Percentiles rank a stretch among this genome's conserved stretches.
Conservation (phyloP, 805 yeast species). For the Lipomyces kockii region DNA sequence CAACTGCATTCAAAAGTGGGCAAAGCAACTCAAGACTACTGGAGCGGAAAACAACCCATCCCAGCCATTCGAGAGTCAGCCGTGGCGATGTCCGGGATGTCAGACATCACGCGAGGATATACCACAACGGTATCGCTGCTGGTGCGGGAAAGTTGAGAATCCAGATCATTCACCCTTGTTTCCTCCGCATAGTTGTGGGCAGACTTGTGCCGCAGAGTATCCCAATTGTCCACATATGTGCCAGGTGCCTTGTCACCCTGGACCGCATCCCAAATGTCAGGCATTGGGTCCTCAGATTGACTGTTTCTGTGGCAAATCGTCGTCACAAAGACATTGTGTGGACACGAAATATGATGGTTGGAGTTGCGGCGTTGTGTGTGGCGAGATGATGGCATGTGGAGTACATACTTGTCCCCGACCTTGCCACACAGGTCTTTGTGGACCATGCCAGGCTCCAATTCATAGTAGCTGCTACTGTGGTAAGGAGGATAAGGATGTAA, state of each 20-base stretch:
- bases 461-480: slow-evolving; percentile 78
- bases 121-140: slow-evolving; percentile 70
- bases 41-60: slow-evolving; percentile 16
- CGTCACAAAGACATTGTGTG: slow-evolving; percentile 71
- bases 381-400: slow-evolving; percentile 68
- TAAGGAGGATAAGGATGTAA: slow-evolving; percentile 49
- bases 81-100: slow-evolving; percentile 90
- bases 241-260: slow-evolving; percentile 80
- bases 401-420: slow-evolving; percentile 63
- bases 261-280: slow-evolving; percentile 81
- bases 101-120: slow-evolving; percentile 54
- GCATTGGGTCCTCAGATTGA: slow-evolving; percentile 72
- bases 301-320: slow-evolving; percentile 75
- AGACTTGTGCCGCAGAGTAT: slow-evolving; percentile 66
- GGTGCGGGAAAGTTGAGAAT: slow-evolving; percentile 83
- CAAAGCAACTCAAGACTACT: slow-evolving; percentile 61
- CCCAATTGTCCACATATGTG: slow-evolving; percentile 71
- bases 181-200: slow-evolving; percentile 88
- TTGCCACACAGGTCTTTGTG: slow-evolving; percentile 88
- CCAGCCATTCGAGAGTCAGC: slow-evolving; percentile 37
- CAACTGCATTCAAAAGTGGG: slow-evolving; percentile 87
- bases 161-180: slow-evolving; percentile 57
- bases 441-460: slow-evolving; percentile 61
- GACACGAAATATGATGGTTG: slow-evolving; percentile 74
- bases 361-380: slow-evolving; percentile 68